Conservation (phyloP, 768 basidiomycete genomes). For the Mycena olivaceomarginata region DNA sequence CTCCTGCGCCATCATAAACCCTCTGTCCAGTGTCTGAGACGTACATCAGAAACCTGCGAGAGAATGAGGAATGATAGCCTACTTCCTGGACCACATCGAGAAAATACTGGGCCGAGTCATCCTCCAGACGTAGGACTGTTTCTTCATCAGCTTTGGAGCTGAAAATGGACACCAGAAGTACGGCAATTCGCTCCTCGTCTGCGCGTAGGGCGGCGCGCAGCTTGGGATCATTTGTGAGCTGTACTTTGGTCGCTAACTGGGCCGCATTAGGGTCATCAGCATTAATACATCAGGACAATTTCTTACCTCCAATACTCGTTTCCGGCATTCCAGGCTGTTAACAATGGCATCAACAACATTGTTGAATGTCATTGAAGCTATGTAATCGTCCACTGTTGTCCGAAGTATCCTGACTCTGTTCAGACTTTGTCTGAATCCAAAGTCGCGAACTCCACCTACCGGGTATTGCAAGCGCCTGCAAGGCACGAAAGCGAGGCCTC, state of each 20-base stretch:
- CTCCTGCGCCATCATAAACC: background rate
- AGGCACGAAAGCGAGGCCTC: background rate
- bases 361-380: slow-evolving; percentile 14
- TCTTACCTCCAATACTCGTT: slow-evolving; percentile 24
- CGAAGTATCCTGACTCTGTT: background rate
- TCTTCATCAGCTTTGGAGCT: slow-evolving; percentile 11
- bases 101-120: slow-evolving; percentile 21
- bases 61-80: background rate
- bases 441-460: background rate
- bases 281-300: background rate
- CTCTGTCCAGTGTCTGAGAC: slow-evolving; percentile 16
- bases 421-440: background rate
- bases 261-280: background rate
- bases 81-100: slow-evolving; percentile 29
- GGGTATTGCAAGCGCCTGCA: background rate
- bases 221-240: slow-evolving; percentile 9
- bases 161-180: slow-evolving; percentile 9
- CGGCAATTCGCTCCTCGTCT: slow-evolving; percentile 18
- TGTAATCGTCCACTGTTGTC: background rate
- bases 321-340: slow-evolving; percentile 26
- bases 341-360: slow-evolving; percentile 19
- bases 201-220: slow-evolving; percentile 2
- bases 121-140: slow-evolving; percentile 9
- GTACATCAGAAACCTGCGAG: background rate
- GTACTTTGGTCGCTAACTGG: slow-evolving; percentile 8